Conservation (phyloP, 2,329 filamentous ascomycete genomes). For the Colletotrichum eremochloae region DNA sequence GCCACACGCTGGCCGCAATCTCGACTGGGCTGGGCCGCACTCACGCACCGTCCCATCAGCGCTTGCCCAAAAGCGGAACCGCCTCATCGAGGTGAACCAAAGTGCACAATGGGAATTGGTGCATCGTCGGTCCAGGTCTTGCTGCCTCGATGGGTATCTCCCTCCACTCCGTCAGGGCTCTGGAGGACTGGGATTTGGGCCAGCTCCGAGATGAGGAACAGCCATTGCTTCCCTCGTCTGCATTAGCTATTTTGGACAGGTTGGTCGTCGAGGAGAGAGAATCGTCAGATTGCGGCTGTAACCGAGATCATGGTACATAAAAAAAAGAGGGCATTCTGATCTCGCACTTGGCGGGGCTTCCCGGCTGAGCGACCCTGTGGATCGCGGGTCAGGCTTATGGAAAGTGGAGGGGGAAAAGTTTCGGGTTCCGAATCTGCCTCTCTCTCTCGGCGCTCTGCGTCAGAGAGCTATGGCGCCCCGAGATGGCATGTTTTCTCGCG, state of each 20-base stretch:
- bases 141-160: background rate
- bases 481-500: conserved; percentile 38
- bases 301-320: conserved; percentile 14
- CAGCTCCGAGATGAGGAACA: conserved; percentile 28
- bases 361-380: conserved; percentile 7
- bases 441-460: conserved; percentile 12
- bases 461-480: background rate
- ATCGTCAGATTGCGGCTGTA: conserved; percentile 16
- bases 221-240: conserved; percentile 6
- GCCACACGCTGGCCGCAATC: conserved; percentile 17
- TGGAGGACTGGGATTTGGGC: conserved; percentile 6
- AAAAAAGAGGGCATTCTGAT: conserved; percentile 1
- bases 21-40: conserved; percentile 16
- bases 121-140: conserved; percentile 9
- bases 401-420: background rate
- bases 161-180: too few species aligned
- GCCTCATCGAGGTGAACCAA: conserved; percentile 1
- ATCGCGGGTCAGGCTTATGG: background rate
- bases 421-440: background rate
- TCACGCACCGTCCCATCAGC: conserved; percentile 4
- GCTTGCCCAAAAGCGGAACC: conserved; percentile 28
- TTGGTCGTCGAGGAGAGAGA: background rate
- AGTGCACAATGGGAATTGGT: background rate
- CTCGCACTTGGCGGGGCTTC: conserved; percentile 1
- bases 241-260: conserved; percentile 7